These are phyloP conservation scores for Aspergillus tanneri DNA, from an alignment of 2,329 filamentous ascomycete species.

Conservation along the genomic window DNA sequence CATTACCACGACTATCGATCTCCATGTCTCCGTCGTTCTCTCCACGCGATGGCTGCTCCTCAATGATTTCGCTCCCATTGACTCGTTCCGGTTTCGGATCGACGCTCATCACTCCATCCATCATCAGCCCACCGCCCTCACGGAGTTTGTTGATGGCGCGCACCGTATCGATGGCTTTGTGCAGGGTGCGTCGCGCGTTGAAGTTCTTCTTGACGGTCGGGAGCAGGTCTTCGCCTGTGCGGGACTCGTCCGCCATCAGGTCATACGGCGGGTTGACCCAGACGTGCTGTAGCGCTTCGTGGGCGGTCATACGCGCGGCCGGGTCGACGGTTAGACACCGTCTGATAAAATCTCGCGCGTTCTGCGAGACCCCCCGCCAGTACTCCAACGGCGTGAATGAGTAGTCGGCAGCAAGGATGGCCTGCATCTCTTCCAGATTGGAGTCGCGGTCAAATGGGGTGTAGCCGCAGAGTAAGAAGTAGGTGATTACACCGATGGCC, in stretches of 20 bases:
- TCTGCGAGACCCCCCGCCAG: conserved; percentile 87
- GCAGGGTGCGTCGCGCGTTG: conserved; percentile 63
- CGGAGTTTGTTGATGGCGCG: conserved; percentile 66
- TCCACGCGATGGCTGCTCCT: conserved; percentile 28
- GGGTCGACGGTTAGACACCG: conserved; percentile 90
- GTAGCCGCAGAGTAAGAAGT: conserved; percentile 96
- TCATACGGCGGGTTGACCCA: conserved; percentile 61
- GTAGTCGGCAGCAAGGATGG: conserved; percentile 95
- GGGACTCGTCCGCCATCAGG: conserved; percentile 32
- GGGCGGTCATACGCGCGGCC: conserved; percentile 81
- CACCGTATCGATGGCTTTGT: conserved; percentile 68
- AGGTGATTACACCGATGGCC: conserved; percentile 98
- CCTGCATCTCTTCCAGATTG: conserved; percentile 99
- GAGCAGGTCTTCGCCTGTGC: conserved; percentile 55
- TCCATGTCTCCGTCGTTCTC: conserved; percentile 44
- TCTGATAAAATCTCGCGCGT: conserved; percentile 88
- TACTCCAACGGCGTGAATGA: conserved; percentile 92
- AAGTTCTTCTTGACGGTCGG: conserved; percentile 70
- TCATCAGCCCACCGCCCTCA: conserved; percentile 61
- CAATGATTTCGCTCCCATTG: conserved; percentile 44
- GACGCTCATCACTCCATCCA: conserved; percentile 59
- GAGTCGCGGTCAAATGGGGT: conserved; percentile 97
- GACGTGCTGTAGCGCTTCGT: conserved; percentile 67
- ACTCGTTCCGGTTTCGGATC: conserved; percentile 54
- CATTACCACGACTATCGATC: conserved; percentile 60